Conservation (phyloP, 2,329 filamentous ascomycete species). For the Didymella pinodella region DNA sequence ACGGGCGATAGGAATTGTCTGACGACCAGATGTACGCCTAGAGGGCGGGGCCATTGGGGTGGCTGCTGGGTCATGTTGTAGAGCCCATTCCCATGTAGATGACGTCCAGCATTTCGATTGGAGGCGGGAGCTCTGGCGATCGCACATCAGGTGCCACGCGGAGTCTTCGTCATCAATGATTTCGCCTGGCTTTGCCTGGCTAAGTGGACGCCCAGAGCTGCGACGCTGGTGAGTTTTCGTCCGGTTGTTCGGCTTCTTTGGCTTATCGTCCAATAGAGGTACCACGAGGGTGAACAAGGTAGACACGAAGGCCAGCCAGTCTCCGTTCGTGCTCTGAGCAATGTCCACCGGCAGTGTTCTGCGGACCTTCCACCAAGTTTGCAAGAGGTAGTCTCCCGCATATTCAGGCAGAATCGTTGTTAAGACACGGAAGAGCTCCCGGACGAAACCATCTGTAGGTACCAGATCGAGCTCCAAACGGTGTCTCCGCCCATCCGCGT, state of each 20-base stretch:
- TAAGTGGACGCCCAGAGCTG: slow-evolving; percentile 34
- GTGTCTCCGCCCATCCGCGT: slow-evolving; percentile 44
- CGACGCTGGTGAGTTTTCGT: slow-evolving; percentile 34
- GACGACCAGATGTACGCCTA: slow-evolving; percentile 27
- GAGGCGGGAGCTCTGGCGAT: slow-evolving; percentile 34
- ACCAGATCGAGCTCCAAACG: slow-evolving; percentile 43
- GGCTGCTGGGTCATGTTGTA: slow-evolving; percentile 37
- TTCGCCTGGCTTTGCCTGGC: slow-evolving; percentile 36
- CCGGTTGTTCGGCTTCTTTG: slow-evolving; percentile 30
- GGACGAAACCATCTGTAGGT: slow-evolving; percentile 39
- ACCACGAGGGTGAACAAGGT: slow-evolving; percentile 52
- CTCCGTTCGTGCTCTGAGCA: slow-evolving; percentile 26
- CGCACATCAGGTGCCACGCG: slow-evolving; percentile 48
- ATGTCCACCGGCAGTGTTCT: slow-evolving; percentile 30
- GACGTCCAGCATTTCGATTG: slow-evolving; percentile 44
- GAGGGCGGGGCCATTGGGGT: slow-evolving; percentile 36
- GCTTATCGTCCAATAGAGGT: slow-evolving; percentile 45
- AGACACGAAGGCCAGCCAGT: slow-evolving; percentile 53
- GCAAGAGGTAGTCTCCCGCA: slow-evolving; percentile 47
- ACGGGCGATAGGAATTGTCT: slow-evolving; percentile 29
- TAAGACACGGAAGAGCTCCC: slow-evolving; percentile 44
- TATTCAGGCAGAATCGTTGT: slow-evolving; percentile 47
- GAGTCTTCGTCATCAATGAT: slow-evolving; percentile 36
- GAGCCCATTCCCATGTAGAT: slow-evolving; percentile 47
- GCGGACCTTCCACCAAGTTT: slow-evolving; percentile 51